phyloP scores from a whole-genome alignment of 352 stramenopile genomes.

The Blastocystis sp. region DNA sequence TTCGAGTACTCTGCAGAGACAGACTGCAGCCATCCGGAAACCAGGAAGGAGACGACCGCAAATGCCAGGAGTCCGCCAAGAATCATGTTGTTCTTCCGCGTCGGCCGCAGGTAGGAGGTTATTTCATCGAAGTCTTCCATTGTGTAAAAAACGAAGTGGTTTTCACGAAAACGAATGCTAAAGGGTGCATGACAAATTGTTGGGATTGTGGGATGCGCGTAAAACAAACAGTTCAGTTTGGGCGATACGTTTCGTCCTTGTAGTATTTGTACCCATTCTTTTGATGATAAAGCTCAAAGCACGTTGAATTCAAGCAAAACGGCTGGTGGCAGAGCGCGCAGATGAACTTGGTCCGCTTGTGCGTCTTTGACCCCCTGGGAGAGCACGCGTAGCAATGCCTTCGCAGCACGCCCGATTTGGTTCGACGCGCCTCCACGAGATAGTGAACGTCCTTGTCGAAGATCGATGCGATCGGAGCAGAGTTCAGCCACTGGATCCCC shows the following conservation, averaged over 20 bases:
- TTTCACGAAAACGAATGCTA: too few species aligned
- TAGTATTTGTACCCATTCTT: not conserved
- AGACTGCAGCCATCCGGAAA: not conserved
- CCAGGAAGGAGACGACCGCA: not conserved
- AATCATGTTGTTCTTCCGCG: conserved; percentile 4
- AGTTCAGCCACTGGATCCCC: not conserved
- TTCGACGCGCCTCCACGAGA: not conserved
- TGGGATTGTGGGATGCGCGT: not conserved
- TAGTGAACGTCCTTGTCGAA: conserved; percentile 12
- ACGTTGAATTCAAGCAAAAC: not conserved
- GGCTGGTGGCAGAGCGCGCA: not conserved
- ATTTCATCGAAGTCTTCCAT: conserved; percentile 14
- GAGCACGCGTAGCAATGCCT: conserved; percentile 22
- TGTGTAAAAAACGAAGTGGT: not conserved
- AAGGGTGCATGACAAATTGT: not conserved
- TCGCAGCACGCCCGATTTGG: not conserved
- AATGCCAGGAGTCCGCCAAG: not conserved
- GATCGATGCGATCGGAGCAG: not conserved
- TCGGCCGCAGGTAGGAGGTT: not conserved
- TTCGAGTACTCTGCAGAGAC: not conserved
- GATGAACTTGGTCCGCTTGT: conserved; percentile 12
- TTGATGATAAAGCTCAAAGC: conserved; percentile 22
- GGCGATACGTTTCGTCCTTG: not conserved
- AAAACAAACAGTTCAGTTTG: conserved; percentile 15
- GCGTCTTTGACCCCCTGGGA: not conserved